Evolutionary conservation across 1,284 basidiomycete genomes (phyloP), one percentile per base, ranked within the genome.

Genomic region (Irpex sp.): DNA sequence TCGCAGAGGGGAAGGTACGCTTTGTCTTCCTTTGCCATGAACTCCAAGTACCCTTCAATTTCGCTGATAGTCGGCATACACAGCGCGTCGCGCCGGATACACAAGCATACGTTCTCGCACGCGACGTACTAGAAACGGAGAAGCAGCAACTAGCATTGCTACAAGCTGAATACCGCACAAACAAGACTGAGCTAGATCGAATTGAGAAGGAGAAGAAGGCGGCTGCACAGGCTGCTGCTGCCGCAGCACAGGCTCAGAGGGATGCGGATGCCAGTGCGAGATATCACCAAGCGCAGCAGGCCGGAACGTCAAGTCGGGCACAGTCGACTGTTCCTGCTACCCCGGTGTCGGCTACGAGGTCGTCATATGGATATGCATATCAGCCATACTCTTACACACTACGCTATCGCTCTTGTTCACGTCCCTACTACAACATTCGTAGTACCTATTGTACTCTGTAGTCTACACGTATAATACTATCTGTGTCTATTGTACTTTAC

Each of bases 181-280:
- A 83, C 21, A 81, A 85, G 36, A 76, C 80, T 28, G 87, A 91
- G 64, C 74, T 86, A 45, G 90, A 91, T 65, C 81, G 80, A 58
- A 69, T 85, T 58, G 85, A 90, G 66, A 80, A 85, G 62, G 85
- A 87, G 71, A 88, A 85, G 69, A 82, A 84, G 49, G 65, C 67
- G 18, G 65, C 62, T 19, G 47, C 65, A 12, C 58, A 62, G 6
- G 57, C 57, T 14, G 63, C 64, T 21, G 63, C 65, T 42, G 36
- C 67, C 12, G 66, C 67, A 6, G 64, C 68, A 1, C 67, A 67
- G 10, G 57, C 64, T 19, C 58, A 63, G 12, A 55, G 66, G 5
- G 59, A 62, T 12, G 0, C 45, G 67, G 10, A 48, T 65, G 35
- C 71, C 14, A 63, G 72, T 56, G 58, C 56, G 28, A 56, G 49